A percentile compares a stretch with the other conserved stretches of the same genome.
These are phyloP conservation scores for Schizopora paradoxa DNA, from an alignment of 1,284 basidiomycete genomes.

Conservation along the genomic window DNA sequence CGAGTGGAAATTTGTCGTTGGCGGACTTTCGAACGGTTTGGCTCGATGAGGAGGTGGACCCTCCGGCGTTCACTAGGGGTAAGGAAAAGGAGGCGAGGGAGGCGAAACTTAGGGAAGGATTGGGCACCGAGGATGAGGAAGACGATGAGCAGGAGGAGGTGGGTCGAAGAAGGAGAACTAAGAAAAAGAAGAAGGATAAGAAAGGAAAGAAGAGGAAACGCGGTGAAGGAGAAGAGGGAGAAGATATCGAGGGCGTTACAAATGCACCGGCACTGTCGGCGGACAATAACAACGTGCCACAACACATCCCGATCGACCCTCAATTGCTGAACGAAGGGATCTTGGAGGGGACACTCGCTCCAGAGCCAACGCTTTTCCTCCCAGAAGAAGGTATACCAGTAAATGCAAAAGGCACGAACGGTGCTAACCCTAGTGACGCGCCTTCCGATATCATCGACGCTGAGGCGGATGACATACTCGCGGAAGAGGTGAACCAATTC, in stretches of 20 bases:
- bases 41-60: conserved; percentile 88
- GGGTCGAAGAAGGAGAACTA: conserved; percentile 26
- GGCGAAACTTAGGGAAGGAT: conserved; percentile 38
- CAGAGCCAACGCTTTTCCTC: conserved; percentile 18
- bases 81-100: conserved; percentile 65
- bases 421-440: background rate
- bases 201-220: conserved; percentile 37
- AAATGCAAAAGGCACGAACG: background rate
- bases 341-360: conserved; percentile 26
- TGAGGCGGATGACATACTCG: conserved; percentile 47
- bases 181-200: conserved; percentile 20
- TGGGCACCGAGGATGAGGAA: conserved; percentile 25
- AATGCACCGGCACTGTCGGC: conserved; percentile 19
- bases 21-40: conserved; percentile 90
- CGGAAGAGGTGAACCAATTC: conserved; percentile 62
- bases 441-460: conserved; percentile 34
- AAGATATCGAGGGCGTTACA: conserved; percentile 32
- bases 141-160: conserved; percentile 23
- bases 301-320: conserved; percentile 35
- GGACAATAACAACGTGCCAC: conserved; percentile 17
- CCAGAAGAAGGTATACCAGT: conserved; percentile 21
- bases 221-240: conserved; percentile 36
- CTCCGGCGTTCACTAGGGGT: conserved; percentile 80
- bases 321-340: conserved; percentile 44
- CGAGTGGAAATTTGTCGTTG: conserved; percentile 81